Evolutionary conservation across 2,329 filamentous ascomycete genomes (phyloP).

Genomic region (Cordyceps farinosa): DNA sequence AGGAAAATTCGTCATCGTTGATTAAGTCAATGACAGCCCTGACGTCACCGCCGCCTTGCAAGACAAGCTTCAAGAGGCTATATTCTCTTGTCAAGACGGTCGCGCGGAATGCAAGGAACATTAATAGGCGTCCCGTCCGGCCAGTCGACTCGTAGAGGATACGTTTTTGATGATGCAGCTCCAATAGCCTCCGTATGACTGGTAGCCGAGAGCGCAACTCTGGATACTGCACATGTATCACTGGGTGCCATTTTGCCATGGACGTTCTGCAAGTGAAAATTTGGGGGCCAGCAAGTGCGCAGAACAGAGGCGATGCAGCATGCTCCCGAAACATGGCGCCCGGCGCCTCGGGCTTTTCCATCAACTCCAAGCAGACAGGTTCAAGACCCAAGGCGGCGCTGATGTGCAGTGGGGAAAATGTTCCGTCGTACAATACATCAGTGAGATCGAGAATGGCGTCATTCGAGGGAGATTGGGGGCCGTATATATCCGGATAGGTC

Average conservation of each 20-base stretch:
- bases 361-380: slow-evolving; percentile 22
- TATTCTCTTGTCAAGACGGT: slow-evolving; percentile 25
- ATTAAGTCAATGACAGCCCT: slow-evolving; percentile 22
- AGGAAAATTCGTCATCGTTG: slow-evolving; percentile 6
- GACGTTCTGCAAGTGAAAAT: slow-evolving; percentile 21
- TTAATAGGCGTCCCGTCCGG: slow-evolving; percentile 14
- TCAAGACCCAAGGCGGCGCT: slow-evolving; percentile 33
- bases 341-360: slow-evolving; percentile 22
- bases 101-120: slow-evolving; percentile 27
- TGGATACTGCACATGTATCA: slow-evolving; percentile 19
- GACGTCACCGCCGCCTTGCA: slow-evolving; percentile 20
- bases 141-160: neutral
- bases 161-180: slow-evolving; percentile 6
- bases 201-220: neutral
- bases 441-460: slow-evolving; percentile 29
- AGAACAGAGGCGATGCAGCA: slow-evolving; percentile 33
- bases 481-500: slow-evolving; percentile 27
- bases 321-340: slow-evolving; percentile 6
- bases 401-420: slow-evolving; percentile 32
- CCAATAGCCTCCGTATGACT: slow-evolving; percentile 24
- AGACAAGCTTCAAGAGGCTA: slow-evolving; percentile 24
- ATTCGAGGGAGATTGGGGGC: slow-evolving; percentile 23
- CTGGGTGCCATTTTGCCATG: slow-evolving; percentile 20
- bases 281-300: slow-evolving; percentile 32
- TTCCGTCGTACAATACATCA: slow-evolving; percentile 27